Base-by-base conservation (phyloP, 768 basidiomycete species). In the Mycena galopus region DNA sequence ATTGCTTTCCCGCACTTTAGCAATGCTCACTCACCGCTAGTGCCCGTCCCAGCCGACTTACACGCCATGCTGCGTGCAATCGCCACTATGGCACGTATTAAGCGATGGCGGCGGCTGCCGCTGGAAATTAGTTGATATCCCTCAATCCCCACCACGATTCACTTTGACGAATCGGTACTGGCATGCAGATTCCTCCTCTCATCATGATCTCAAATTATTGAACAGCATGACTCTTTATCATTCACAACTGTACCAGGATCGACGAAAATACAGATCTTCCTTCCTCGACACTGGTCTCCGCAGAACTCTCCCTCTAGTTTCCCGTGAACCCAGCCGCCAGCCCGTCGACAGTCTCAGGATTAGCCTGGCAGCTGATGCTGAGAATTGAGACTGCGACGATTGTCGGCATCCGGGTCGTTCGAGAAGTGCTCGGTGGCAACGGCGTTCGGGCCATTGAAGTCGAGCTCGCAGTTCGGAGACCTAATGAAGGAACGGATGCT, bases 341-440 rank as follows among this genome's bases (percentile, higher is more conserved):
- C 55, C 66, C 71, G 35, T 72, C 64, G 17, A 72, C 71, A 19
- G 51, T 17, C 7, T 66, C 71, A 7, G 60, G 65, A 51, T 32
- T 33, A 8, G 71, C 66, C 71, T 67, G 16, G 55, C 71, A 72
- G 65, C 51, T 62, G 50, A 67, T 55, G 62, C 71, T 72, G 59
- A 14, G 19, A n/a, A 67, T 62, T 3, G 10, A 10, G 8, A 23
- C 3, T 2, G 7, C 4, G 16, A 72, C n/a, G 25, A 19, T 63
- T 42, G 37, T 42, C 56, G 32, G 56, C 42, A 16, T 66, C 53
- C 29, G 21, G 10, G 14, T 67, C 71, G 56, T 67, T 33, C 23
- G 71, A 67, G 60, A 72, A 72, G 53, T 67, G 60, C 71, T 72
- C 71, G 14, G 42, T 37, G 14, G 71, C 65, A 21, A 72, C 32